A percentile compares a stretch with the other conserved stretches of the same genome.
phyloP scores from a whole-genome alignment of 169 alveolate species.

The Cryptosporidium parvum region DNA sequence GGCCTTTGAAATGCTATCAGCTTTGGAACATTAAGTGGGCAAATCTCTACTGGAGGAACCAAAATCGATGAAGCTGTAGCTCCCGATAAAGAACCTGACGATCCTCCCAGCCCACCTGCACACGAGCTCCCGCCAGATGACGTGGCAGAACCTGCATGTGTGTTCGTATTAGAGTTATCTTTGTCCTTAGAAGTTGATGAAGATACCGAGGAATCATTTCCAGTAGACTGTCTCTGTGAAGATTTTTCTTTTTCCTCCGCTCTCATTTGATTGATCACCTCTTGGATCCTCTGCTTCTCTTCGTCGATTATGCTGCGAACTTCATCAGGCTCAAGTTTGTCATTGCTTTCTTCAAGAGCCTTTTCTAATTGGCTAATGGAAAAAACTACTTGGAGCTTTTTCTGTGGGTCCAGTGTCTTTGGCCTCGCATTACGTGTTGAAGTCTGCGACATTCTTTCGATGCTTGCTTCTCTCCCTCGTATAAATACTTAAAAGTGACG shows the following conservation, averaged over 20 bases:
- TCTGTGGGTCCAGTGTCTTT: conserved; percentile 62
- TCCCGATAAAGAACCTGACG: conserved; percentile 8
- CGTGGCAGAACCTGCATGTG: conserved; percentile 4
- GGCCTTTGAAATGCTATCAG: conserved; percentile 77
- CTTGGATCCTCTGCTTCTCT: conserved; percentile 42
- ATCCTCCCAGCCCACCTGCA: neutral
- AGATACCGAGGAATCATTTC: neutral
- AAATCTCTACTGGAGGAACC: conserved; percentile 74
- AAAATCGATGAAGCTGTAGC: conserved; percentile 36
- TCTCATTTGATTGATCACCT: conserved; percentile 23
- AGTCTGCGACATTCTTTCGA: conserved; percentile 29
- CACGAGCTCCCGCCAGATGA: conserved; percentile 17
- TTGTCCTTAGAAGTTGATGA: conserved; percentile 5
- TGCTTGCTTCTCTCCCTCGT: neutral
- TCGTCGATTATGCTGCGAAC: conserved; percentile 13
- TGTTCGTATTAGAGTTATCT: neutral
- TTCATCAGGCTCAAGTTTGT: conserved; percentile 48
- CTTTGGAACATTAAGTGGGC: conserved; percentile 42
- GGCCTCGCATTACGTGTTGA: conserved; percentile 62
- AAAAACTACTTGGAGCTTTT: conserved; percentile 43
- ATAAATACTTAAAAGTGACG: neutral
- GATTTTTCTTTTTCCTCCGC: conserved; percentile 24
- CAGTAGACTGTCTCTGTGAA: neutral
- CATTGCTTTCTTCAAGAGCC: conserved; percentile 53
- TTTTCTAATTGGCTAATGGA: conserved; percentile 49